phyloP scores from a whole-genome alignment of 129 eudicot genomes.

The Flaveria linearis region DNA sequence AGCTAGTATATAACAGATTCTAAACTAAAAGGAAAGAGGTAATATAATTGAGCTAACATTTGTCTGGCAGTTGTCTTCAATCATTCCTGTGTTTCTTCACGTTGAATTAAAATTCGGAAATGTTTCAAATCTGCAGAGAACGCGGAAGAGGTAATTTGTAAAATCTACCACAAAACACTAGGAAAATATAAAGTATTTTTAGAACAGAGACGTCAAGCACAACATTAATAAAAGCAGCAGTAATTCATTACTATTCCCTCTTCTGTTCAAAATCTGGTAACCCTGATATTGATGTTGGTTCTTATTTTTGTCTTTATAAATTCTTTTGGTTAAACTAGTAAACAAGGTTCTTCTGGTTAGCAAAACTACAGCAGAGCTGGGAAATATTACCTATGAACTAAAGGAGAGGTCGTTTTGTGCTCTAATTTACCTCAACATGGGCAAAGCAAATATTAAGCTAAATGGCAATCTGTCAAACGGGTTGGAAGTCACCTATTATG shows the following conservation, averaged over 20 bases:
- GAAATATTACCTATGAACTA: background rate
- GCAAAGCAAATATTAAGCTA: background rate
- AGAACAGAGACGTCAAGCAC: conserved; percentile 4
- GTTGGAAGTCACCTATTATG: background rate
- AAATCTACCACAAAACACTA: conserved; percentile 8
- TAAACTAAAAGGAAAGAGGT: conserved; percentile 24
- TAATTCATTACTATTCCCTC: background rate
- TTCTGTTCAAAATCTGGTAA: background rate
- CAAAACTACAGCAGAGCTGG: conserved; percentile 4
- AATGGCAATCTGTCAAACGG: background rate
- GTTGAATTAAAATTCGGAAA: conserved; percentile 9
- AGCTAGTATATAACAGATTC: conserved; percentile 27
- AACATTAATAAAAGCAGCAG: conserved; percentile 4
- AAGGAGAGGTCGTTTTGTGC: background rate
- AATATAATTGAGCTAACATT: conserved; percentile 19
- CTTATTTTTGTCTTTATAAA: background rate
- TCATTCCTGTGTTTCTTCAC: conserved; percentile 29
- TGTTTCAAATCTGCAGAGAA: conserved; percentile 24
- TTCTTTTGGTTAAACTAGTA: conserved; percentile 5
- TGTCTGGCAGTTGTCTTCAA: conserved; percentile 28
- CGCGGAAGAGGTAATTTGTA: conserved; percentile 6
- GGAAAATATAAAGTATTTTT: conserved; percentile 2
- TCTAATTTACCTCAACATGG: background rate
- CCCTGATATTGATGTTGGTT: conserved; percentile 7
- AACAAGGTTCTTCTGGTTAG: conserved; percentile 5